A percentile compares a stretch with the other conserved stretches of the same genome.
Evolutionary conservation across 2,329 filamentous ascomycete species (phyloP).

Genomic region (Penicillium sp.): DNA sequence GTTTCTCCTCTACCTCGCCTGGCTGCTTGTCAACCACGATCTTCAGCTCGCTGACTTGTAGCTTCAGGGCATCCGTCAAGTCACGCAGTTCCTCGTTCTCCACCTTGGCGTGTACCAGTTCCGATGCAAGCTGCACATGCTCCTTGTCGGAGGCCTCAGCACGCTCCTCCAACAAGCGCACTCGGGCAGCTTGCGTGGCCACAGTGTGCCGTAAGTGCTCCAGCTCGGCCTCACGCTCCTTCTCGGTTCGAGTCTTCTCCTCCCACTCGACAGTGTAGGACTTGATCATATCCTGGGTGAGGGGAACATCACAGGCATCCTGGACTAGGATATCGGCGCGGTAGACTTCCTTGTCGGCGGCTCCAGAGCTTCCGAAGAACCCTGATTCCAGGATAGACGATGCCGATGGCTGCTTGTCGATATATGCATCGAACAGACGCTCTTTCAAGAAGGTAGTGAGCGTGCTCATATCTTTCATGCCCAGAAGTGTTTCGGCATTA

Average conservation of each 20-base stretch:
- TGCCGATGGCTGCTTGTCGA: slow-evolving; percentile 89
- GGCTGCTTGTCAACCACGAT: slow-evolving; percentile 88
- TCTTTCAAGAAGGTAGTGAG: slow-evolving; percentile 91
- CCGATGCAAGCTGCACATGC: slow-evolving; percentile 85
- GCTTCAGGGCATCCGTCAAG: slow-evolving; percentile 81
- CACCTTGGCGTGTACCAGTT: slow-evolving; percentile 88
- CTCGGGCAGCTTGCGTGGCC: slow-evolving; percentile 65
- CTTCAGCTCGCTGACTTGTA: slow-evolving; percentile 81
- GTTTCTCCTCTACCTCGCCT: slow-evolving; percentile 76
- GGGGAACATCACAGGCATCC: slow-evolving; percentile 84
- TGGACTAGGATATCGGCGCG: slow-evolving; percentile 89
- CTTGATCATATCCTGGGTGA: slow-evolving; percentile 79
- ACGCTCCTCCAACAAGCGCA: slow-evolving; percentile 84
- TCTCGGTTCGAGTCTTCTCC: slow-evolving; percentile 79
- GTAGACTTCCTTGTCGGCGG: slow-evolving; percentile 92
- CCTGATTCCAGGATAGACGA: slow-evolving; percentile 92
- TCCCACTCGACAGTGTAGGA: slow-evolving; percentile 87
- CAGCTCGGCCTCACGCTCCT: slow-evolving; percentile 78
- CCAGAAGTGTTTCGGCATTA: slow-evolving; percentile 74
- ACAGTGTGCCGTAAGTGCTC: slow-evolving; percentile 70
- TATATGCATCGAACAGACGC: slow-evolving; percentile 92
- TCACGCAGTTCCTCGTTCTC: slow-evolving; percentile 88
- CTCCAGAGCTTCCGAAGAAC: slow-evolving; percentile 91
- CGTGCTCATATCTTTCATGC: slow-evolving; percentile 86
- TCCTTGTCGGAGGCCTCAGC: slow-evolving; percentile 86